These are phyloP conservation scores for Pilasporangium apinafurcum DNA, from an alignment of 352 stramenopile genomes.

Conservation along the genomic window DNA sequence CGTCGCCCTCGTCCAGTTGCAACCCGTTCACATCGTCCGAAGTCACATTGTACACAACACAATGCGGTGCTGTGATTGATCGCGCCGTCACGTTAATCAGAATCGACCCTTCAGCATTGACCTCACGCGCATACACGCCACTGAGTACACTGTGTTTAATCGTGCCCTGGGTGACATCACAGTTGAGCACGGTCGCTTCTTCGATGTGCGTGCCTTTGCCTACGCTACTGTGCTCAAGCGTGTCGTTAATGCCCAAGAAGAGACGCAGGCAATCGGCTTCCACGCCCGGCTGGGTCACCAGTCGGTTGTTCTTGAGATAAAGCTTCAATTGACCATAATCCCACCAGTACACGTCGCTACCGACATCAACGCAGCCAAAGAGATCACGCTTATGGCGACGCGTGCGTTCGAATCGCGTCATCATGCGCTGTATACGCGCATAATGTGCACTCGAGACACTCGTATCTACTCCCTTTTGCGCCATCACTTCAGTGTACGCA, in stretches of 20 bases:
- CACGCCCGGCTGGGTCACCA: conserved; percentile 86
- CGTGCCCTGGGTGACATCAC: conserved; percentile 52
- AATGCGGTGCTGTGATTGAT: conserved; percentile 92
- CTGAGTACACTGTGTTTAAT: conserved; percentile 87
- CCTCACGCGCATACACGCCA: conserved; percentile 82
- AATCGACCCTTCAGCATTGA: conserved; percentile 94
- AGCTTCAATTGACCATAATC: conserved; percentile 98
- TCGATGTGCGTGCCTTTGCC: conserved; percentile 50
- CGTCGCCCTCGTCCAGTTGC: conserved; percentile 88
- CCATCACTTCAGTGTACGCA: conserved; percentile 93
- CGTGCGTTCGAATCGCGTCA: conserved; percentile 73
- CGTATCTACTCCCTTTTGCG: conserved; percentile 87
- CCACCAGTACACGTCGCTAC: conserved; percentile 97
- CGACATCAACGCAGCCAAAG: conserved; percentile 97
- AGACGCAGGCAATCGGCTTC: conserved; percentile 73
- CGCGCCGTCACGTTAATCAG: conserved; percentile 97
- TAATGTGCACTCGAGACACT: conserved; percentile 79
- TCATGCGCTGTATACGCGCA: conserved; percentile 90
- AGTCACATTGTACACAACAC: conserved; percentile 97
- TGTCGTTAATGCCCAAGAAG: conserved; percentile 80
- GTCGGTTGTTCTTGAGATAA: conserved; percentile 96
- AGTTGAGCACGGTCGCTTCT: conserved; percentile 73
- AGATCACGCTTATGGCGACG: conserved; percentile 71
- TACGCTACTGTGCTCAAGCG: conserved; percentile 69
- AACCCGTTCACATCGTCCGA: conserved; percentile 88